Base-by-base conservation (phyloP, 306 rosid genomes). In the Sophora flavescens region DNA sequence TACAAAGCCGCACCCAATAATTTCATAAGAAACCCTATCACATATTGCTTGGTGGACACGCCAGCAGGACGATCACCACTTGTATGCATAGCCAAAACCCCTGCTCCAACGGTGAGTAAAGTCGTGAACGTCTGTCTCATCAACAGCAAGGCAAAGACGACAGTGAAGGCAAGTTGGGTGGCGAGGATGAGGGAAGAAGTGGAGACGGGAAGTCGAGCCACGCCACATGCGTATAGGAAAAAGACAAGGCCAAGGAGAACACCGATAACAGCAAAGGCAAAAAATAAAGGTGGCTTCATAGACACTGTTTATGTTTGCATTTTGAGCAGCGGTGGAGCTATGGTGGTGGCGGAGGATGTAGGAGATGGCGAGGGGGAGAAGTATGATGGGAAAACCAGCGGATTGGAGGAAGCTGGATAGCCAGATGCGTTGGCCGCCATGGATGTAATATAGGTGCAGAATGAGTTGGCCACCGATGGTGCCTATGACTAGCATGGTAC, bases 401-500 rank as follows among this genome's bases (percentile, higher is more conserved):
- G 98, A 85, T 73, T 91, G 66, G 8, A 93, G 93, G 74, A 63
- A 0, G 91, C 88, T 22, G 22, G 22, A 22, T 5, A 93, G 89
- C 97, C 98, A 89, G 12, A 91, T 78, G 0, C 95, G 88, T 0
- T 86, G 51, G 69, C 98, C 94, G 58, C 98, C 96, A 30, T 87
- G 91, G 73, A 90, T 3, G 86, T 84, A 93, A 81, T 93, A 93
- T 56, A 93, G 91, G 11, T 96, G 90, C 86, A 80, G 77, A 1
- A 89, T 16, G 35, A 93, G 65, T 6, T 93, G 96, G 28, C 98
- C 96, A 4, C 91, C 89, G 78, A 76, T 26, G 72, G 58, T 72
- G 8, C 97, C 98, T 15, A 89, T 2, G 18, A 77, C 6, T 2
- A 90, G 30, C 0, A 93, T 12, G 16, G 66, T 0, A 41, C 90